Base-by-base conservation (phyloP, 2,329 filamentous ascomycete genomes). In the Coniochaeta pulveracea region DNA sequence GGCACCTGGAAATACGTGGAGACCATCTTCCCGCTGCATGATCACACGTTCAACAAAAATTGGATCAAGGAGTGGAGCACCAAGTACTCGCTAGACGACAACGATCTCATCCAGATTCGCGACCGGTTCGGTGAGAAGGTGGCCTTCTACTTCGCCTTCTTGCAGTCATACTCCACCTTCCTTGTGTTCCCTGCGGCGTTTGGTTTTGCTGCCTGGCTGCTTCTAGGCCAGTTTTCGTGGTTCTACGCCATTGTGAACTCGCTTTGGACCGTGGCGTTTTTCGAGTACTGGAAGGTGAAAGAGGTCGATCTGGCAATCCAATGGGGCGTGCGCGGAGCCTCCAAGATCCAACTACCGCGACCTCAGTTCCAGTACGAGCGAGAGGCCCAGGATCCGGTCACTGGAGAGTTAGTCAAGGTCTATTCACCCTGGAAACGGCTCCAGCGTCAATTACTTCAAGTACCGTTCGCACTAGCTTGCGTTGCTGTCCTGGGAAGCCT, bases 241-340 rank as follows among this genome's bases (percentile, higher is more conserved):
- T 56, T 86, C 32, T 95, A 93, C 47, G 84, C 82, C 10, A 55
- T 88, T 1, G 66, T 80, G 27, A 88, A 80, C 50, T 80, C 77
- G 21, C 60, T 94, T n/a, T 94, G 88, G 85, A 80, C 80, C 37
- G 77, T 91, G 3, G 63, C 89, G 30, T 95, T 95, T 50, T 81
- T 93, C 36, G 89, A 96, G 52, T 94, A 83, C 56, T 96, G 89
- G 89, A 94, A 93, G 61, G 81, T 89, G 47, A 85, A 93, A 54
- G 85, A 96, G 55, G 66, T 78, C 2, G 88, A 96, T 49, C 65
- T 96, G 6, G 79, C 80, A 7, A 75, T 94, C 11, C 75, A 85
- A 45, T 96, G 89, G 89, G 82, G 83, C 10, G 86, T 94, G 3
- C 77, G 82, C 33, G 82, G 83, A 6, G 86, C 93, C 2, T 88